Evolutionary conservation across 768 basidiomycete species (phyloP), one percentile per base, ranked within the genome.

Genomic region (Calocybe cyanea): DNA sequence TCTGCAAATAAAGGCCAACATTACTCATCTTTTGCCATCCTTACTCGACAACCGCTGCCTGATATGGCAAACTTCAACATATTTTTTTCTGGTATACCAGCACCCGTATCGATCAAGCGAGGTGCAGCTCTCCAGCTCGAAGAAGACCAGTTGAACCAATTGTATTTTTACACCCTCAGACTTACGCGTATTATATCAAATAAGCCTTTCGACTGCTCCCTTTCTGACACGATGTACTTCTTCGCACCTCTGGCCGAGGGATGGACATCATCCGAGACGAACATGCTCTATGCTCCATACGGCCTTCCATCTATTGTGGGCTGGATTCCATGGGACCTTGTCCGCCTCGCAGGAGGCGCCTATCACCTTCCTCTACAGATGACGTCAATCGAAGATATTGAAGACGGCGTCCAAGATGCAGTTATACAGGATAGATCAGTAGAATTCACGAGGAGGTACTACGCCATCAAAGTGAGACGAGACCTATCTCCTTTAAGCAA

Each of bases 401-500:
- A 71, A 24, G 62, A 68, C 30, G 78, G 75, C 39, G 60, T 85
- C 15, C 57, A 71, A 40, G 85, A 89, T 55, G 76, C 80, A 19
- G 67, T 92, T 17, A 67, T 93, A 25, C 86, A 89, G 62, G 89
- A 92, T 55, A 72, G 87, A 47, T 72, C 71, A 65, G 77, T 79
- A n/a, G 87, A 87, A 57, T 87, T 83, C 55, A 88, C 87, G 2
- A 70, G 83, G 48, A 73, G 87, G 36, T 90, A 84, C 58, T 75
- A 73, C 55, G 76, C 75, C 15, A 58, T 77, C 20, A 64, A 60
- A 34, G 61, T 90, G 24, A 70, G 88, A 41, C 65, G 56, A 17
- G 91, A 92, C 60, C 58, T 93, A 55, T 82, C 75, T 13, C 90
- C 91, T 21, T 60, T 85, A 48, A 86, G 84, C 62, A 82, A 81